Evolutionary conservation across 768 basidiomycete species (phyloP), one percentile per base, ranked within the genome.

Genomic region (Termitomyces titanicus): DNA sequence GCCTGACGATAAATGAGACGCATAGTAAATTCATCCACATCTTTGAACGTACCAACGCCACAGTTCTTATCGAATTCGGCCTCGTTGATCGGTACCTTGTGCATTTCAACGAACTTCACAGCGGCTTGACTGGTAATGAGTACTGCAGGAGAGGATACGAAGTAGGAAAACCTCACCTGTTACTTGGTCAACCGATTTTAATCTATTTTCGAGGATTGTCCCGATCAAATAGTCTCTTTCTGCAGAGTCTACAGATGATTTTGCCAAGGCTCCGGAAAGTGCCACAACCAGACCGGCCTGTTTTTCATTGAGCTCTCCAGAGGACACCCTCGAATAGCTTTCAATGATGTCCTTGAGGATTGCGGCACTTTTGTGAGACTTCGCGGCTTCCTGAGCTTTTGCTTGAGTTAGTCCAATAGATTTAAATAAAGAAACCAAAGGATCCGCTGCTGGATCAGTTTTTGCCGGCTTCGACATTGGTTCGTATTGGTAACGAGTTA

Each of bases 171-270:
- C 29, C 85, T 62, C 63, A 94, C 95, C 95, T 51, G 81, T 76
- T 24, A 97, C 84, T 76, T 98, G 95, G 68, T 98, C 96, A 3
- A 83, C 79, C 33, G 80, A 83, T 71, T 87, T 90, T 55, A 98
- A 70, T 59, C 81, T 81, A 20, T 82, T 86, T 53, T 85, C 80
- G n/a, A 84, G 67, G 62, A 98, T 85, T 58, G 78, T 82, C n/a
- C 73, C 68, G 35, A 92, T 76, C 17, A 88, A 72, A 69, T 84
- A 92, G 43, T 72, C 75, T 57, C 80, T 78, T 66, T 83, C 83
- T n/a, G 70, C 72, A 31, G 76, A 72, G 5, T 72, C 79, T 37
- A 93, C 64, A 6, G 64, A 67, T 0, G 74, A 61, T 72, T 92
- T 95, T 24, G 76, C 72, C 13, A 87, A 72, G 40, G 79, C 76